Evolutionary conservation across 2,329 filamentous ascomycete genomes (phyloP), one percentile per base, ranked within the genome.

Genomic region (Botrytis paeoniae): DNA sequence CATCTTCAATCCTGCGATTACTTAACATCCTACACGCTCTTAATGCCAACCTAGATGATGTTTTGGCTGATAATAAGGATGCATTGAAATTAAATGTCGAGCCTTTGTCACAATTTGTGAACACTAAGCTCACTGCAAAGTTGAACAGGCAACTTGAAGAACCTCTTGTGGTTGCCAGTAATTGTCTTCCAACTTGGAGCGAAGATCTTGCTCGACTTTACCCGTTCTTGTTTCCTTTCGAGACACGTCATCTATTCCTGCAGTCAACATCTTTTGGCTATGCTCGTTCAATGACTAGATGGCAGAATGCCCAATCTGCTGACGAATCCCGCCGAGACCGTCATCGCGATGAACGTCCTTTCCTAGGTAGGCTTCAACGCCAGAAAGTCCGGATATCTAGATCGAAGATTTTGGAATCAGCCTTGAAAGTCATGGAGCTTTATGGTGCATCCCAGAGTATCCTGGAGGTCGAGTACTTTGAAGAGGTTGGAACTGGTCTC

Each of bases 201-300:
- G 95, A 98, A 82, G 96, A 99, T 80, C 84, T 99, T 69, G 94
- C 96, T 16, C 91, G 96, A 48, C 86, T 97, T 1, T 99, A 98
- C 81, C 95, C 96, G 0, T 99, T 99, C 86, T 85, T 99, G 20
- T 99, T 99, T 81, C 96, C 96, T 3, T 99, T 99, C 79, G 96
- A 99, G 85, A 98, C 96, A 1, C 91, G 96, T 20, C 95, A 99
- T 82, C 85, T 99, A 54, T 99, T 99, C 86, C 85, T 99, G 48
- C 96, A 98, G 83, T 99, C 95, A 3, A 99, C 97, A 0, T 98
- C 96, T 0, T 99, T 99, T 80, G 96, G 96, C 35, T 99, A 99
- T 84, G 95, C 95, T 60, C 90, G 96, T 75, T 98, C 96, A 29
- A 98, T 99, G 96, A 92, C 92, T 74, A 90, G 95, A 81, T 99